A percentile compares a stretch with the other conserved stretches of the same genome.
Conservation (phyloP, 2,329 filamentous ascomycete genomes). For the Diplocarpon rosae region DNA sequence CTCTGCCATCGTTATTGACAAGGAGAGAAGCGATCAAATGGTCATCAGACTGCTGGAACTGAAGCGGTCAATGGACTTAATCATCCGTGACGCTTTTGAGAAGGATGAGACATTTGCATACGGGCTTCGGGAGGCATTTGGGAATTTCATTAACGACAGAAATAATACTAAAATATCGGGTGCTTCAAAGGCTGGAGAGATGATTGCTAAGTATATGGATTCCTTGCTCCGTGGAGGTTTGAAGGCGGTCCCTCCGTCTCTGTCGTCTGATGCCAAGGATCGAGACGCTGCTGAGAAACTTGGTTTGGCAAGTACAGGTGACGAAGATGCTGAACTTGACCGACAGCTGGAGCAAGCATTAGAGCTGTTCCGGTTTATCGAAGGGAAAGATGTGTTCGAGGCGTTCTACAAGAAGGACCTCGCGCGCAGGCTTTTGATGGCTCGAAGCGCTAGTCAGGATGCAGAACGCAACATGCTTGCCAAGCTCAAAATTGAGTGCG, state of each 20-base stretch:
- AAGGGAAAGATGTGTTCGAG: constrained; percentile 96
- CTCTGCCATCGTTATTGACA: constrained; percentile 67
- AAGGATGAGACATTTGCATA: constrained; percentile 68
- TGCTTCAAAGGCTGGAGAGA: constrained; percentile 91
- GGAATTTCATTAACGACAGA: constrained; percentile 81
- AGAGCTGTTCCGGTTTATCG: constrained; percentile 91
- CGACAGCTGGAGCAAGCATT: constrained; percentile 85
- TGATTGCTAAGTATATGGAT: constrained; percentile 97
- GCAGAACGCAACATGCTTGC: constrained; percentile 92
- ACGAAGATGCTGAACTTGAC: constrained; percentile 88
- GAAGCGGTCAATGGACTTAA: constrained; percentile 65
- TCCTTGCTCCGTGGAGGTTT: constrained; percentile 76
- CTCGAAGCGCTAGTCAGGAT: constrained; percentile 83
- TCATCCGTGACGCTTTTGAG: constrained; percentile 67
- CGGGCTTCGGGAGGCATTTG: constrained; percentile 74
- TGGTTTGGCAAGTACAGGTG: constrained; percentile 57
- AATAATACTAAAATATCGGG: constrained; percentile 63
- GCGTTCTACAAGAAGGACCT: constrained; percentile 99
- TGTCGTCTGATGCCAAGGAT: constrained; percentile 52
- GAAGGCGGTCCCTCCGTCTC: constrained; percentile 64
- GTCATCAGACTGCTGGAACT: constrained; percentile 71
- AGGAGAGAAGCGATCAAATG: constrained; percentile 72
- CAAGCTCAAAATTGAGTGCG: constrained; percentile 86
- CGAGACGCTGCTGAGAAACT: constrained; percentile 45
- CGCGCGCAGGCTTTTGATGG: constrained; percentile 80